A percentile compares a stretch with the other conserved stretches of the same genome.
Conservation (phyloP, 208 protist genomes). For the Leishmania major region DNA sequence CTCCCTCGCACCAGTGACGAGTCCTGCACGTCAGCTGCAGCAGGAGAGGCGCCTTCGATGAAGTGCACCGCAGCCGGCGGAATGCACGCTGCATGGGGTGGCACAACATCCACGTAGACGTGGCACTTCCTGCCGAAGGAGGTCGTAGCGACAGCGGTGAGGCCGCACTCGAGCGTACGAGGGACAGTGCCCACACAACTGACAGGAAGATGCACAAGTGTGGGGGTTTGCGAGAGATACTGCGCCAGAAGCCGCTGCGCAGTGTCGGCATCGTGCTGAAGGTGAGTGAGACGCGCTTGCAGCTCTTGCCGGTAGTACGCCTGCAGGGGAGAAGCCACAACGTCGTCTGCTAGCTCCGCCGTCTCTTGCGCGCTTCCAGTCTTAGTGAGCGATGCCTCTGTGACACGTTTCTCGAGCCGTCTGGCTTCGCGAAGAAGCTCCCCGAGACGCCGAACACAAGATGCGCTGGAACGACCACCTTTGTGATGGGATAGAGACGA, state of each 20-base stretch:
- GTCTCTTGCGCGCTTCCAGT: neutral
- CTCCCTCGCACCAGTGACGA: neutral
- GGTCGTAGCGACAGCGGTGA: neutral
- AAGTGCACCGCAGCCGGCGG: constrained; percentile 1
- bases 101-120: constrained; percentile 14
- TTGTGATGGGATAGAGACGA: neutral
- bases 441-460: constrained; percentile 11
- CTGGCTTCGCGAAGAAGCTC: constrained; percentile 20
- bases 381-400: neutral
- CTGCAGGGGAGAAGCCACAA: neutral
- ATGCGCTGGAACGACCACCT: neutral
- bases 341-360: neutral
- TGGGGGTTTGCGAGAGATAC: constrained; percentile 10
- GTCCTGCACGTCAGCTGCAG: neutral
- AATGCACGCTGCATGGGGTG: constrained; percentile 3
- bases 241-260: constrained; percentile 3
- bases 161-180: neutral
- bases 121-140: neutral
- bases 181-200: constrained; percentile 25
- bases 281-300: constrained; percentile 10
- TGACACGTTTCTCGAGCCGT: constrained; percentile 9
- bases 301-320: constrained; percentile 27
- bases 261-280: constrained; percentile 10
- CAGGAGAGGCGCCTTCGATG: neutral
- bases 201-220: constrained; percentile 14